Conservation (phyloP, 495 filamentous ascomycete species). For the Daldinia vernicosa region DNA sequence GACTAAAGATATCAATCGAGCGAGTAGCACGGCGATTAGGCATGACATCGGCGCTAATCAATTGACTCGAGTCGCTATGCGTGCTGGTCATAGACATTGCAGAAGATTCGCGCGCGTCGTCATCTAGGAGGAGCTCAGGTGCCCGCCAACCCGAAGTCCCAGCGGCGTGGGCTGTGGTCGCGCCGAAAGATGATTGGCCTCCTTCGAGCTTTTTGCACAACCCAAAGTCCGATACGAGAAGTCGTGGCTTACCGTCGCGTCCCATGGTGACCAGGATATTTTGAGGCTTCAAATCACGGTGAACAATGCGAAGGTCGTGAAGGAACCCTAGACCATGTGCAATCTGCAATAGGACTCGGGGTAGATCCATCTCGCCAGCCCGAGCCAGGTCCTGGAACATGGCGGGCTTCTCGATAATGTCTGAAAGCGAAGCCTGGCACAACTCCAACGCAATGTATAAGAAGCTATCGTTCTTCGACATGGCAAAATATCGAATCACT, state of each 20-base stretch:
- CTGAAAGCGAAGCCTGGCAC: constrained; percentile 92
- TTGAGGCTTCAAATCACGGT: constrained; percentile 96
- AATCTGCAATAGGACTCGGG: constrained; percentile 81
- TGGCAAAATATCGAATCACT: constrained; percentile 95
- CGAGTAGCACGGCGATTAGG: constrained; percentile 86
- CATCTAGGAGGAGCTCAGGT: constrained; percentile 88
- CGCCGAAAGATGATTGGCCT: constrained; percentile 91
- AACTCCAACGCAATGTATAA: constrained; percentile 95
- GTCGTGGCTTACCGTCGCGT: constrained; percentile 69
- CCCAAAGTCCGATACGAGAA: constrained; percentile 97
- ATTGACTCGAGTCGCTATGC: constrained; percentile 57
- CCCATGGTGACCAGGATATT: constrained; percentile 84
- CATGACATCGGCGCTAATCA: constrained; percentile 51
- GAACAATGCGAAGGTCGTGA: constrained; percentile 92
- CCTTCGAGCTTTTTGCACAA: constrained; percentile 98
- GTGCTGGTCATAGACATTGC: constrained; percentile 51
- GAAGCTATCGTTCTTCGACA: constrained; percentile 87
- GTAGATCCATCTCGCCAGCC: constrained; percentile 65
- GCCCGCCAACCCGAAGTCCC: constrained; percentile 97
- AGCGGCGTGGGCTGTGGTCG: constrained; percentile 91
- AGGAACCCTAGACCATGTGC: constrained; percentile 86
- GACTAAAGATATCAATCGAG: constrained; percentile 94
- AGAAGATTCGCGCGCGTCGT: constrained; percentile 58
- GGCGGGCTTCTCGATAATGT: constrained; percentile 77
- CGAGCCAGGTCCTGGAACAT: constrained; percentile 58